Conservation (phyloP, 306 rosid species). For the Rosa multiflora region DNA sequence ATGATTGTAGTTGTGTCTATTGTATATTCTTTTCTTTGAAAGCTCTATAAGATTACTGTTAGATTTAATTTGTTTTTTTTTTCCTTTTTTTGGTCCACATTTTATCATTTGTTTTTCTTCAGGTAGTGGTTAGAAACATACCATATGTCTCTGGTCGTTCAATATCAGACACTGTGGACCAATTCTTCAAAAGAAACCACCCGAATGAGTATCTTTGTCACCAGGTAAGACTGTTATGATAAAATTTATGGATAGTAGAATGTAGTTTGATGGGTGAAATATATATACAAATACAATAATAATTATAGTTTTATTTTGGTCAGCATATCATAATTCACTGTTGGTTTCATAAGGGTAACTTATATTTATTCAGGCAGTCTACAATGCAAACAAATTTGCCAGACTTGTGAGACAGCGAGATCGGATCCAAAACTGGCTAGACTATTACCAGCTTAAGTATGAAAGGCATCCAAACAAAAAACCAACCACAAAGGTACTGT, state of each 20-base stretch:
- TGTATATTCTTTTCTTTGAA: too few species aligned
- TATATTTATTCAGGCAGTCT: conserved; percentile 69
- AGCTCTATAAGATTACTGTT: too few species aligned
- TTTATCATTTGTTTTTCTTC: conserved; percentile 25
- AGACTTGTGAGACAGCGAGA: conserved; percentile 65
- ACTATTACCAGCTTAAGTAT: conserved; percentile 82
- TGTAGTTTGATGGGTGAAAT: background rate
- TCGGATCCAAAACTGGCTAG: conserved; percentile 87
- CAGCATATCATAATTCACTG: background rate
- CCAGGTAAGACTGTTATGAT: conserved; percentile 57
- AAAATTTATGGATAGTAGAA: background rate
- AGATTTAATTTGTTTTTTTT: background rate
- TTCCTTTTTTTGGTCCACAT: background rate
- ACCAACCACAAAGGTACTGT: conserved; percentile 63
- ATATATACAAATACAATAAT: background rate
- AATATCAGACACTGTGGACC: conserved; percentile 58
- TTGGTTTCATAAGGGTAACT: conserved; percentile 15
- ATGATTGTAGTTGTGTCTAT: too few species aligned
- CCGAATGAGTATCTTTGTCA: conserved; percentile 85
- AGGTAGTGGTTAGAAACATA: conserved; percentile 84
- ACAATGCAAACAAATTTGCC: conserved; percentile 88
- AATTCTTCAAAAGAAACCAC: conserved; percentile 78
- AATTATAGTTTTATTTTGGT: background rate
- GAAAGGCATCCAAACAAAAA: conserved; percentile 78
- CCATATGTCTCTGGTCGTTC: conserved; percentile 69